These are phyloP conservation scores for Hortiboletus rubellus DNA, from an alignment of 1,284 basidiomycete genomes.

Conservation along the genomic window DNA sequence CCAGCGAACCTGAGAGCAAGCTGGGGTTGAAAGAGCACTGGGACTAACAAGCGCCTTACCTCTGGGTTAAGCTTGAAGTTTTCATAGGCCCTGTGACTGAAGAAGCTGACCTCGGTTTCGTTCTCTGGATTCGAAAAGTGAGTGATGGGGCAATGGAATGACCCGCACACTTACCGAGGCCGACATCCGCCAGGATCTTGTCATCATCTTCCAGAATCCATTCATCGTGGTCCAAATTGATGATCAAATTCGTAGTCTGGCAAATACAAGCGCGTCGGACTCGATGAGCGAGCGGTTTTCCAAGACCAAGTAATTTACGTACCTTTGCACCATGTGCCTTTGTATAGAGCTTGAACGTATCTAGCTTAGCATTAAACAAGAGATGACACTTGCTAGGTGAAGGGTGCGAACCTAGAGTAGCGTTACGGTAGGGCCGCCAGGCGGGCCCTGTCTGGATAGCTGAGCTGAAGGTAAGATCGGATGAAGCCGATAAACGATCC, in stretches of 20 bases:
- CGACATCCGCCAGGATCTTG: constrained; percentile 63
- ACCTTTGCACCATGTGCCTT: constrained; percentile 94
- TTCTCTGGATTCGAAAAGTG: constrained; percentile 65
- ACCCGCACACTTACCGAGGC: constrained; percentile 61
- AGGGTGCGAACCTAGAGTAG: constrained; percentile 57
- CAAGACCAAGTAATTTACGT: neutral
- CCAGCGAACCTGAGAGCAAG: constrained; percentile 29
- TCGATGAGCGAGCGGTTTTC: neutral
- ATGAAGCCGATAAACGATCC: constrained; percentile 3
- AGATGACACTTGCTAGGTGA: neutral
- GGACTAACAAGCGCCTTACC: constrained; percentile 43
- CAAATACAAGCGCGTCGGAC: neutral
- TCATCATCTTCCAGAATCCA: constrained; percentile 79
- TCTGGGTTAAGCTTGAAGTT: constrained; percentile 80
- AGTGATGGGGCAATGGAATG: neutral
- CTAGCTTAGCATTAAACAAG: constrained; percentile 40
- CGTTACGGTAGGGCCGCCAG: constrained; percentile 85
- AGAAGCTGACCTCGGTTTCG: constrained; percentile 92
- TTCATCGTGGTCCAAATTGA: constrained; percentile 92
- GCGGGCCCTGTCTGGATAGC: constrained; percentile 71
- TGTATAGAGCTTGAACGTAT: constrained; percentile 94
- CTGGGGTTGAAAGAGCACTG: neutral
- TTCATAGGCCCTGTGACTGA: constrained; percentile 76
- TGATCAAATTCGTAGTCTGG: constrained; percentile 92
- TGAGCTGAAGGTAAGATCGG: constrained; percentile 34